Percentiles rank a stretch among this genome's conserved stretches.
Evolutionary conservation across 2,329 filamentous ascomycete genomes (phyloP).

Genomic region (Fusarium torulosum): DNA sequence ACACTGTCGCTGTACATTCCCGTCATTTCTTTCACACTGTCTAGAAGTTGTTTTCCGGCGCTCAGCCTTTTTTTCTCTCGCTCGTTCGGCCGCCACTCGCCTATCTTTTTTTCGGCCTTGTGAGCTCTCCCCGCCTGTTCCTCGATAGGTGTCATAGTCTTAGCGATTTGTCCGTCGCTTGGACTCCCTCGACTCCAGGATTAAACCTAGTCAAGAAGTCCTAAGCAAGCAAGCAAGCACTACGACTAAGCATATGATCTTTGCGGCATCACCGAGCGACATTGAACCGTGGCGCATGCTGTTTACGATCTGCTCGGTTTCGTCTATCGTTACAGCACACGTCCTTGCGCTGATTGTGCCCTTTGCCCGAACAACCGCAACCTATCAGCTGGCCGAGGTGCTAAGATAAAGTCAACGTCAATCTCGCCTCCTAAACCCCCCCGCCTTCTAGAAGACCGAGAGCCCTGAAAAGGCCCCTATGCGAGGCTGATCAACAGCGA

Average conservation of each 20-base stretch:
- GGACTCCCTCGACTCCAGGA: conserved; percentile 18
- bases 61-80: conserved; percentile 28
- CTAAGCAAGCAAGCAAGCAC: conserved; percentile 28
- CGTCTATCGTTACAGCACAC: conserved; percentile 21
- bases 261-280: conserved; percentile 36
- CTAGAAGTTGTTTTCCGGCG: conserved; percentile 21
- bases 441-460: conserved; percentile 47
- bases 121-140: conserved; percentile 42
- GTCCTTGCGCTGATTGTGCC: conserved; percentile 14
- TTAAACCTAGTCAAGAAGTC: conserved; percentile 28
- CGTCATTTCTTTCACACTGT: conserved; percentile 31
- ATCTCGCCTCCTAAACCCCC: conserved; percentile 33
- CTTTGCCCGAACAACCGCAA: conserved; percentile 32
- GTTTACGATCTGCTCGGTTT: conserved; percentile 10
- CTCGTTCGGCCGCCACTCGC: conserved; percentile 33
- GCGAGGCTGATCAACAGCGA: conserved; percentile 48
- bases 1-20: conserved; percentile 30
- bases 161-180: conserved; percentile 23
- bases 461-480: conserved; percentile 43
- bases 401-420: conserved; percentile 28
- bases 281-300: neutral
- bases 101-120: conserved; percentile 34
- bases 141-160: conserved; percentile 20
- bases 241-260: conserved; percentile 1
- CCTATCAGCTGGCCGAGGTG: conserved; percentile 25